Conservation (phyloP, 805 yeast species). For the Wickerhamomyces sydowiorum region DNA sequence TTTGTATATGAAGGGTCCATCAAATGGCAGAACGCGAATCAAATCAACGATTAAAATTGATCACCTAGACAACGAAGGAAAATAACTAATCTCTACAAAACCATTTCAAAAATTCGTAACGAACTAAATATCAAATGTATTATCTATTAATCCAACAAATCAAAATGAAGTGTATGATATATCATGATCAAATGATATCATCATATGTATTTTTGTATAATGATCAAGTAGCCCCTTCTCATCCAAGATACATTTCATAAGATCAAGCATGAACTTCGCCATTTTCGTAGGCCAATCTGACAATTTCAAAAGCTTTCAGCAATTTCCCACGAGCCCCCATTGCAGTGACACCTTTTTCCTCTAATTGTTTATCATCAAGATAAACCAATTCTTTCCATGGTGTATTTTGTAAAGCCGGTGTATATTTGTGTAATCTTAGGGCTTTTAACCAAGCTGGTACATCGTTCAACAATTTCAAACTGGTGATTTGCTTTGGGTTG, state of each 20-base stretch:
- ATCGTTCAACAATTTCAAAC: conserved; percentile 54
- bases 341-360: conserved; percentile 81
- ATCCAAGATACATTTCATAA: not conserved
- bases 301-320: conserved; percentile 84
- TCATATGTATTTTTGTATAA: conserved; percentile 10
- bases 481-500: conserved; percentile 46
- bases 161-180: no score
- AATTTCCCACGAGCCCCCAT: conserved; percentile 94
- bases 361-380: conserved; percentile 63
- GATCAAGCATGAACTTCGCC: conserved; percentile 26
- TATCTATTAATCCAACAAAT: not conserved
- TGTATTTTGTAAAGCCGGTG: conserved; percentile 69
- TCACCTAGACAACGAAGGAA: no score
- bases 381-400: conserved; percentile 77
- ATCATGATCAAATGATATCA: not conserved
- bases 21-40: no score
- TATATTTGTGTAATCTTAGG: conserved; percentile 87
- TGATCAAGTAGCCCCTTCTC: conserved; percentile 14
- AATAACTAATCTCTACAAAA: no score
- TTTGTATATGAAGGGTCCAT: no score
- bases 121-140: not conserved
- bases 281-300: conserved; percentile 48
- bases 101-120: no score
- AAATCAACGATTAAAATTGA: no score
- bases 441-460: conserved; percentile 92